Evolutionary conservation across 2,329 filamentous ascomycete species (phyloP).

Genomic region (Botrytis pseudocinerea): DNA sequence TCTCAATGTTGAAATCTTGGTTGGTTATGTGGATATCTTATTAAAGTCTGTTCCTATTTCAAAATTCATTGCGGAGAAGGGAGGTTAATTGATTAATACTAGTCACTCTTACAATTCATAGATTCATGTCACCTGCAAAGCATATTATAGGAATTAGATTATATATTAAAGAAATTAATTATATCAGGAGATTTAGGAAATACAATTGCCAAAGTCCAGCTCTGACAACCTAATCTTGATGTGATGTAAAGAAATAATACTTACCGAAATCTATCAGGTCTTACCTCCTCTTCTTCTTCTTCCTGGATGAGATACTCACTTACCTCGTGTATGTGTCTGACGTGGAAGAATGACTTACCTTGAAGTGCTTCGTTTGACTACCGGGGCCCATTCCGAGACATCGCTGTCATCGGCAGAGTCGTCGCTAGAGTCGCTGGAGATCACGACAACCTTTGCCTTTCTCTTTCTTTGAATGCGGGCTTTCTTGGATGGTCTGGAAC

Average conservation of each 20-base stretch:
- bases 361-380: background rate
- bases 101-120: background rate
- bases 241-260: slow-evolving; percentile 2
- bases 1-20: background rate
- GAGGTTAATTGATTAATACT: background rate
- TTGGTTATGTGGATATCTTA: background rate
- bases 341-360: background rate
- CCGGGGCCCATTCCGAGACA: background rate
- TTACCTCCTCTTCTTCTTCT: background rate
- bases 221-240: background rate
- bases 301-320: slow-evolving; percentile 3
- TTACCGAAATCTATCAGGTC: background rate
- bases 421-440: background rate
- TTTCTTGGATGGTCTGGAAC: background rate
- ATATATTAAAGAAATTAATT: background rate
- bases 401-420: background rate
- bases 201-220: background rate
- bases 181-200: background rate
- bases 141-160: background rate
- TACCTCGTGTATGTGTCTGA: background rate
- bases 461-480: background rate
- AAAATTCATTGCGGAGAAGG: background rate
- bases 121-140: background rate
- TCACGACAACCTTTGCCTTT: background rate
- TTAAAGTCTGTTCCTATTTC: background rate